These are phyloP conservation scores for Tillandsia leiboldiana DNA, from an alignment of 176 grass and related monocot species.

Conservation along the genomic window DNA sequence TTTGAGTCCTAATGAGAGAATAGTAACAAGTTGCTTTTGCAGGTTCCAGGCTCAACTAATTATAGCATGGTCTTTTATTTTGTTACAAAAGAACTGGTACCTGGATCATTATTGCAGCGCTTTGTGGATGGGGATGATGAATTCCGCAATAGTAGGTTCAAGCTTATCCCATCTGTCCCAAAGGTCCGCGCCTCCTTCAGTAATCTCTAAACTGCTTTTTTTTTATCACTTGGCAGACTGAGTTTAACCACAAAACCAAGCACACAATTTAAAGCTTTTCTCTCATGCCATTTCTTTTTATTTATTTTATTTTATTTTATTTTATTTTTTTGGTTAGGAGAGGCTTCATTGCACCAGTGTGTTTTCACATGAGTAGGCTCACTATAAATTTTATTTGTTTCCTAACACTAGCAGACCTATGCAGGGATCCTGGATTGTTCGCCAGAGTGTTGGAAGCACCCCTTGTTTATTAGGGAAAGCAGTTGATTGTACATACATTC, in stretches of 20 bases:
- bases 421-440: constrained; percentile 97
- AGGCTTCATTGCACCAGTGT: background rate
- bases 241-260: background rate
- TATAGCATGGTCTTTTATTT: constrained; percentile 99
- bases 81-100: constrained; percentile 57
- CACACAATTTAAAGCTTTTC: background rate
- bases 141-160: constrained; percentile 96
- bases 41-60: constrained; percentile 93
- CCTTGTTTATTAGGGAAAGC: constrained; percentile 97
- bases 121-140: constrained; percentile 97
- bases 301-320: background rate
- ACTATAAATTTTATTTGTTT: background rate
- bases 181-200: constrained; percentile 37
- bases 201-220: background rate
- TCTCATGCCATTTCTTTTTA: background rate
- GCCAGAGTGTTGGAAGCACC: constrained; percentile 88
- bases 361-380: background rate
- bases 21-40: constrained; percentile 28
- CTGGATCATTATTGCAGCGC: constrained; percentile 76
- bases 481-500: constrained; percentile 85
- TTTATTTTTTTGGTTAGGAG: background rate
- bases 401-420: background rate
- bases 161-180: constrained; percentile 91
- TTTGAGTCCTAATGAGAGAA: background rate
- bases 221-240: constrained; percentile 5